Conservation (phyloP, 2,329 filamentous ascomycete genomes). For the Hirsutella minnesotensis region DNA sequence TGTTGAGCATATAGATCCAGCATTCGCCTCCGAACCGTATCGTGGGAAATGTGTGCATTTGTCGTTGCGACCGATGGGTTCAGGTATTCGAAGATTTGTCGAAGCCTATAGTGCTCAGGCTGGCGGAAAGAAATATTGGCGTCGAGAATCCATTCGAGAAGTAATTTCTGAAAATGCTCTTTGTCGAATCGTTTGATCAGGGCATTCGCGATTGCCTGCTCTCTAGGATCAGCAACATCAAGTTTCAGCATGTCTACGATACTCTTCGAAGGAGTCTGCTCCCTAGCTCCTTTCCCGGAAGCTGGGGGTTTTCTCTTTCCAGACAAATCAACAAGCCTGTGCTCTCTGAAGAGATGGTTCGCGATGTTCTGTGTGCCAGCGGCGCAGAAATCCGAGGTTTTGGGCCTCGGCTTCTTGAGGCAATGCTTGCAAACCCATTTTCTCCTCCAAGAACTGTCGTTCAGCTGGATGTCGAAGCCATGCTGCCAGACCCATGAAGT, state of each 20-base stretch:
- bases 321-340: not conserved
- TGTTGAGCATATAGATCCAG: not conserved
- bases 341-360: conserved; percentile 2
- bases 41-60: not conserved
- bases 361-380: conserved; percentile 2
- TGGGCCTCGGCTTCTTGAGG: conserved; percentile 1
- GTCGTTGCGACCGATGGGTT: not conserved
- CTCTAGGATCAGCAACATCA: conserved; percentile 1
- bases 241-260: conserved; percentile 4
- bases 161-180: not conserved
- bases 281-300: not conserved
- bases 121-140: too few species aligned
- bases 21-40: not conserved
- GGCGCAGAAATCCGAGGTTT: not conserved
- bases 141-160: not conserved
- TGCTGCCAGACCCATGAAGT: conserved; percentile 2
- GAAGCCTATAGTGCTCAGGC: not conserved
- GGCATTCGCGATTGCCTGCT: conserved; percentile 3
- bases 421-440: conserved; percentile 1
- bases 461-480: not conserved
- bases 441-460: not conserved
- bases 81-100: too few species aligned
- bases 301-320: conserved; percentile 1
- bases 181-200: not conserved
- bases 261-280: conserved; percentile 2